Base-by-base conservation (phyloP, 257 asterid species). In the Leptodermis oblonga region DNA sequence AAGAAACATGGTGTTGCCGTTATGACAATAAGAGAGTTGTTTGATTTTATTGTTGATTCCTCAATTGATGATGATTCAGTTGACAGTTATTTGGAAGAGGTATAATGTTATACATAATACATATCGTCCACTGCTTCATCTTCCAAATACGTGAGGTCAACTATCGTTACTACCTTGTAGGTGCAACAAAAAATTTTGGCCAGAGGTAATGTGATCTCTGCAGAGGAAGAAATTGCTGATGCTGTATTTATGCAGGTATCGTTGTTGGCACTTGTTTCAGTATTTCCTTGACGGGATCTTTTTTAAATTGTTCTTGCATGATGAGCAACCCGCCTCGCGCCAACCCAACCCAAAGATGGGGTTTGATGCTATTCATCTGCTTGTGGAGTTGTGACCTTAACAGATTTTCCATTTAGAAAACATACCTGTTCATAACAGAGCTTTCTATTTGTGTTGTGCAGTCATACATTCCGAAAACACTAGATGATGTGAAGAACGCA, bases 201-300 rank as follows among this genome's bases (percentile, higher is more conserved):
- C 48, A 82, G 99, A 83, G 99, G 97, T 31, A 80, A 89, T 30
- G 77, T 69, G 81, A 86, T 90, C 52, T 72, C 97, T 10, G 83
- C 95, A 2, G 97, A 94, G 84, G 97, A 90, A 76, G 97, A 91
- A 79, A 94, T 89, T 58, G 99, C 96, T 1, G 97, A 91, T 69
- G 82, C 88, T 28, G 97, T 94, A 5, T 94, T 94, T 36, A 87
- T 85, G 71, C 96, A 94, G 97, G 99, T 89, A 62, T 41, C 1
- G 18, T 46, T n/a, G 58, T n/a, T n/a, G 56, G 42, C 46, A 23
- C 20, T 1, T 18, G 30, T 39, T 17, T 26, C 30, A 3, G 23
- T 74, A 10, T 70, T 65, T 8, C 37, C 54, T 45, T 23, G 33
- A 33, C 13, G 1, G 18, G 28, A 45, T 15, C 5, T 30, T 14